phyloP scores from a whole-genome alignment of 1,139 yeast genomes.

The Yamadazyma membranifaciens region DNA sequence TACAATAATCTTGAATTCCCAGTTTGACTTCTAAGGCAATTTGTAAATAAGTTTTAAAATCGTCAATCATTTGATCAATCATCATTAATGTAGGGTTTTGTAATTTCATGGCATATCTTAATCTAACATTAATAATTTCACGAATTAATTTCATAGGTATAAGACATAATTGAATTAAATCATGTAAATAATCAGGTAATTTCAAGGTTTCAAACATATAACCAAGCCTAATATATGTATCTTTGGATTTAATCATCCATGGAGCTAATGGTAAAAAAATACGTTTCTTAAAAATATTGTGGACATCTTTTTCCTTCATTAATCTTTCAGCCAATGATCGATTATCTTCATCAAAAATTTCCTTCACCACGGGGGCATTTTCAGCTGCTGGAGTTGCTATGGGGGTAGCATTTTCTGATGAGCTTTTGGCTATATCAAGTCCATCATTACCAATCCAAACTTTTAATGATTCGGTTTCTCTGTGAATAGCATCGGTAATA shows the following conservation, averaged over 20 bases:
- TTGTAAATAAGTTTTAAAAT: conserved; percentile 73
- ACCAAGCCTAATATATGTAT: conserved; percentile 63
- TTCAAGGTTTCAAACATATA: conserved; percentile 66
- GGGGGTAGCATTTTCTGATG: conserved; percentile 21
- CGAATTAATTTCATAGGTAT: conserved; percentile 82
- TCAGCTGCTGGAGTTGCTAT: conserved; percentile 31
- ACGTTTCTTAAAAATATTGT: conserved; percentile 59
- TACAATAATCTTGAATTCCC: conserved; percentile 62
- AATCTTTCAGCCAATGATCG: conserved; percentile 80
- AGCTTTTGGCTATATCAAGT: conserved; percentile 53
- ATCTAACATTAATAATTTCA: conserved; percentile 74
- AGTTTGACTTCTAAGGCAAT: conserved; percentile 76
- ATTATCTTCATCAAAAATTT: conserved; percentile 56
- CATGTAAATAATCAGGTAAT: conserved; percentile 71
- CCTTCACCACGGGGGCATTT: conserved; percentile 23
- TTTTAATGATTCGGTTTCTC: conserved; percentile 55
- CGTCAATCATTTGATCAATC: conserved; percentile 92
- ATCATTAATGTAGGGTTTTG: conserved; percentile 91
- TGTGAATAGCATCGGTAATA: conserved; percentile 65
- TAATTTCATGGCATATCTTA: conserved; percentile 74
- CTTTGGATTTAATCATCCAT: conserved; percentile 77
- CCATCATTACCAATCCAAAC: conserved; percentile 82
- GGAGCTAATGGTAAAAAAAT: conserved; percentile 63
- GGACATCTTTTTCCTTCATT: conserved; percentile 82
- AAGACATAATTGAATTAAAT: conserved; percentile 62